These are phyloP conservation scores for Bolboschoenus planiculmis DNA, from an alignment of 176 grass and related monocot genomes.

Conservation along the genomic window DNA sequence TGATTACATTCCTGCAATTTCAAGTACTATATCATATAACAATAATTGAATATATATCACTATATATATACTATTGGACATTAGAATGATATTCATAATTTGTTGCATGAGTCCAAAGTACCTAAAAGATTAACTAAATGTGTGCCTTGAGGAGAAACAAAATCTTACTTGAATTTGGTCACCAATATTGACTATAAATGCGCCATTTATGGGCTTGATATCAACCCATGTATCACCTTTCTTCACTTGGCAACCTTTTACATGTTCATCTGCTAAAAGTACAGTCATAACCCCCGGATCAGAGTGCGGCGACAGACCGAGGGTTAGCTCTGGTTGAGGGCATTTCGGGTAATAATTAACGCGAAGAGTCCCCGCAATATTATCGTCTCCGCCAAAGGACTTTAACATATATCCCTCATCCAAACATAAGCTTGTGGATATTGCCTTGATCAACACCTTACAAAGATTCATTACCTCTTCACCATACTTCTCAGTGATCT, in stretches of 20 bases:
- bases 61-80: too few species aligned
- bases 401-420: slow-evolving; percentile 34
- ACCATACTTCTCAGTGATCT: slow-evolving; percentile 47
- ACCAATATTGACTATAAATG: slow-evolving; percentile 55
- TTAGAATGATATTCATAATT: too few species aligned
- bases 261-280: slow-evolving; percentile 48
- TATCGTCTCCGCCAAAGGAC: slow-evolving; percentile 35
- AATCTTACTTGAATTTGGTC: slow-evolving; percentile 63
- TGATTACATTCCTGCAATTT: neutral
- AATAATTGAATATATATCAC: neutral
- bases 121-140: neutral
- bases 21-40: neutral
- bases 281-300: slow-evolving; percentile 62
- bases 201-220: slow-evolving; percentile 33
- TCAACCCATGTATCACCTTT: slow-evolving; percentile 52
- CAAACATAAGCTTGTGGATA: slow-evolving; percentile 46
- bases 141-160: too few species aligned
- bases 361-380: slow-evolving; percentile 33
- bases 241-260: slow-evolving; percentile 52
- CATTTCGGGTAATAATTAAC: slow-evolving; percentile 66
- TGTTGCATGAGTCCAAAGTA: too few species aligned
- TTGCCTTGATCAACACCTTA: slow-evolving; percentile 38
- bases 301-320: slow-evolving; percentile 64
- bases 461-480: slow-evolving; percentile 29
- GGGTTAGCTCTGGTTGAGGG: slow-evolving; percentile 59